Evolutionary conservation across 228 moss, liverwort and hornwort genomes (phyloP).

Genomic region (Sphagnum fallax): DNA sequence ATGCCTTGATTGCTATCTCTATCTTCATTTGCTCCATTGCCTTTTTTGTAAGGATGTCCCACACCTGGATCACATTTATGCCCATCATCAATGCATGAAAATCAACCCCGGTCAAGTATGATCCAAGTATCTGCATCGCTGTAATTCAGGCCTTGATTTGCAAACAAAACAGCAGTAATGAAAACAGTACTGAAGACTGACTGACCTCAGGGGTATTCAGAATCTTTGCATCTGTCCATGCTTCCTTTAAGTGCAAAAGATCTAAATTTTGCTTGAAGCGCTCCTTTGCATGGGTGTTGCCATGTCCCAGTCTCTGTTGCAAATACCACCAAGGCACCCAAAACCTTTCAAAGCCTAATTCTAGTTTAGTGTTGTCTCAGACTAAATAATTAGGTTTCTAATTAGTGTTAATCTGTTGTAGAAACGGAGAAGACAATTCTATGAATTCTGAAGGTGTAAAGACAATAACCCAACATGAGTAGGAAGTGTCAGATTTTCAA

Average conservation of each 20-base stretch:
- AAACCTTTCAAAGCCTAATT: background rate
- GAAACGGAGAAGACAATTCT: background rate
- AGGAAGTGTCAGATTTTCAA: constrained; percentile 18
- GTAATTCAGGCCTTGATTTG: background rate
- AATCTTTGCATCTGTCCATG: constrained; percentile 31
- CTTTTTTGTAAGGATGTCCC: constrained; percentile 22
- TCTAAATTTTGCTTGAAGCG: constrained; percentile 38
- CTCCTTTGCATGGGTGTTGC: constrained; percentile 6
- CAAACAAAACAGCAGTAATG: background rate
- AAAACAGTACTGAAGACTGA: background rate
- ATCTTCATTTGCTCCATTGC: constrained; percentile 47
- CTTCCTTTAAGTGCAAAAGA: constrained; percentile 48
- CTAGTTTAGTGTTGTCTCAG: background rate
- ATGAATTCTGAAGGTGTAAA: background rate
- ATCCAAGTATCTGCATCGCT: background rate
- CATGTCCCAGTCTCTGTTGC: constrained; percentile 11
- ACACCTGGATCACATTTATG: constrained; percentile 23
- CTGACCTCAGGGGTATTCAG: constrained; percentile 27
- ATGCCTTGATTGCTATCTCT: constrained; percentile 54
- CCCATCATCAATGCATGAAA: constrained; percentile 4
- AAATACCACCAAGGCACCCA: background rate
- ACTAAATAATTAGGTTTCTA: background rate
- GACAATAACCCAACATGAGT: constrained; percentile 13
- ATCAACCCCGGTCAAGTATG: background rate
- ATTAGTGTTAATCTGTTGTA: background rate